A percentile compares a stretch with the other conserved stretches of the same genome.
Conservation (phyloP, 208 protist genomes). For the Histomonas meleagridis region DNA sequence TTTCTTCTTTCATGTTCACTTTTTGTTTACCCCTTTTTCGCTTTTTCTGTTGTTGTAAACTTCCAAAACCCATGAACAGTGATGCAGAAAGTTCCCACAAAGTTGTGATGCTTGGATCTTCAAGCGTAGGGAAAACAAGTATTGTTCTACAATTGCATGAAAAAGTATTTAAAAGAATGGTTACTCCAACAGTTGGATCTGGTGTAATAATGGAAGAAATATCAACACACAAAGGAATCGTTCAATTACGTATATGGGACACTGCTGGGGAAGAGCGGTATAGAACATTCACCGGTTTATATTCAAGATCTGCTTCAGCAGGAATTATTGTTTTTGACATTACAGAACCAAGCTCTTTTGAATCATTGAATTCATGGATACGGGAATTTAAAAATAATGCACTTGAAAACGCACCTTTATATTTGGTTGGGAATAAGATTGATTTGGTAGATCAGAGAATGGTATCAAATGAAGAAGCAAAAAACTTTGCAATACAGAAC, state of each 20-base stretch:
- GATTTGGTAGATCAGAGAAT: slow-evolving; percentile 22
- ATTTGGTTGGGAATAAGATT: slow-evolving; percentile 23
- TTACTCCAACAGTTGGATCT: background rate
- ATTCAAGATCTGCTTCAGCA: background rate
- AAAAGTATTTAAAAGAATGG: slow-evolving; percentile 33
- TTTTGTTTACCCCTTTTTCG: too few species aligned
- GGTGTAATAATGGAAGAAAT: slow-evolving; percentile 13
- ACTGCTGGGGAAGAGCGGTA: slow-evolving; percentile 35
- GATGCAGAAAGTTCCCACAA: background rate
- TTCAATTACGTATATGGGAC: background rate
- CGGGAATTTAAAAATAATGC: background rate
- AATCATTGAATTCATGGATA: slow-evolving; percentile 8
- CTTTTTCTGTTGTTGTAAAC: too few species aligned
- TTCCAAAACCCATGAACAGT: too few species aligned
- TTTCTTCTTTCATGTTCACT: too few species aligned
- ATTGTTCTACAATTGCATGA: background rate
- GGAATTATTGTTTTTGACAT: slow-evolving; percentile 28
- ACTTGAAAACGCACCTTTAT: background rate
- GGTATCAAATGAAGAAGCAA: background rate
- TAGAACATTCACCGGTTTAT: slow-evolving; percentile 7
- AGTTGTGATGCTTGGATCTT: slow-evolving; percentile 19
- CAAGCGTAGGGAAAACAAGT: background rate
- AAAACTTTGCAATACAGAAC: background rate
- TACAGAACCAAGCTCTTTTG: background rate
- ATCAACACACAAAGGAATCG: background rate